A percentile compares a stretch with the other conserved stretches of the same genome.
phyloP scores from a whole-genome alignment of 805 yeast genomes.

The Candida incommunis region DNA sequence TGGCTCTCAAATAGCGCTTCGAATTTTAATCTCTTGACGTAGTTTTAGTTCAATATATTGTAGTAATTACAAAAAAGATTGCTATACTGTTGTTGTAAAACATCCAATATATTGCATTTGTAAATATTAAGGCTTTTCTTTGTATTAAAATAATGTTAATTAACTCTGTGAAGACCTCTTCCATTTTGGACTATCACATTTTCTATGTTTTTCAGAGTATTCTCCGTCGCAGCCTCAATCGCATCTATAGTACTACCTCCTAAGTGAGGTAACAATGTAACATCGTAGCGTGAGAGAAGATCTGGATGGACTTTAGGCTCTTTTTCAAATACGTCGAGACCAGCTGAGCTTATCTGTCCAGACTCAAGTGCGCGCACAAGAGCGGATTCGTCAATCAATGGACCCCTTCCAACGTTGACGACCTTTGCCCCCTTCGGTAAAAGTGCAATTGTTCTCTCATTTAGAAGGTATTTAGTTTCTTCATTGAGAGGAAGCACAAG shows the following conservation, averaged over 20 bases:
- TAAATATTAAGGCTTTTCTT: no score
- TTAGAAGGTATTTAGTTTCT: slow-evolving; percentile 41
- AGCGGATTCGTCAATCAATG: slow-evolving; percentile 53
- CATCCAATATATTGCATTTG: no score
- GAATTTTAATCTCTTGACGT: no score
- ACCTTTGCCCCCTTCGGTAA: slow-evolving; percentile 44
- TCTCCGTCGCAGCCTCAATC: slow-evolving; percentile 23
- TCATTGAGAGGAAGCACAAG: slow-evolving; percentile 54
- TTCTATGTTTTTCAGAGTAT: slow-evolving; percentile 41
- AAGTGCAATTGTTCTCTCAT: slow-evolving; percentile 30
- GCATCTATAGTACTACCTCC: slow-evolving; percentile 43
- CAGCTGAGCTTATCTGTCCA: slow-evolving; percentile 51
- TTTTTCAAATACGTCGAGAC: slow-evolving; percentile 55
- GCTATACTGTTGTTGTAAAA: no score
- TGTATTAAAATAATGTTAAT: not conserved
- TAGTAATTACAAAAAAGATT: no score
- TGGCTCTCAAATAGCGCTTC: no score
- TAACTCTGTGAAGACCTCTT: not conserved
- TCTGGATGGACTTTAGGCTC: slow-evolving; percentile 45
- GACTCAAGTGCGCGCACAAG: slow-evolving; percentile 42
- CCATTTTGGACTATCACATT: not conserved
- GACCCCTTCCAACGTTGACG: slow-evolving; percentile 67
- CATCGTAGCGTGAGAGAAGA: slow-evolving; percentile 43
- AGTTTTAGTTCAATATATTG: no score
- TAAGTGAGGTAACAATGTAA: slow-evolving; percentile 54